Evolutionary conservation across 2,329 filamentous ascomycete genomes (phyloP).

Genomic region (Fusarium robinianum): DNA sequence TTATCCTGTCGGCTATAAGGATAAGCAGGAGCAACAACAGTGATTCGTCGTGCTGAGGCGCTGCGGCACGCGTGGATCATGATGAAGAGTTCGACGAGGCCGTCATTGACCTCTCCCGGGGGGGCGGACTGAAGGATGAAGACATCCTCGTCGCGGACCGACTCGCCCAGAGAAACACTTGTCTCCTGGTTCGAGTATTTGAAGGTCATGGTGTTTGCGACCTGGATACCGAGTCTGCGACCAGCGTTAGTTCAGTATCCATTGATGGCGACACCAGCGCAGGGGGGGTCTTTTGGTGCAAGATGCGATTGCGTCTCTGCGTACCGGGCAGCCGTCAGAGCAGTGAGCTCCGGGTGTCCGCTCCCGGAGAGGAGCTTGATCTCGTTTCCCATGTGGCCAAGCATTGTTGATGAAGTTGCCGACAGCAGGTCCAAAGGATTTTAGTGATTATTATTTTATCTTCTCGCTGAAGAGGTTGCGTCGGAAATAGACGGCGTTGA

Average conservation of each 20-base stretch:
- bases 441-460: too few relatives aligned
- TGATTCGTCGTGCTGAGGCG: slow-evolving; percentile 80
- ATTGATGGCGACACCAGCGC: too few relatives aligned
- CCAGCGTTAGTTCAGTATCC: slow-evolving; percentile 36
- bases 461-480: too few relatives aligned
- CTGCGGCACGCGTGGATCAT: slow-evolving; percentile 91
- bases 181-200: slow-evolving; percentile 89
- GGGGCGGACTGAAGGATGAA: slow-evolving; percentile 96
- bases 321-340: slow-evolving; percentile 51
- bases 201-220: slow-evolving; percentile 78
- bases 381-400: slow-evolving; percentile 56
- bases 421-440: too few relatives aligned
- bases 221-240: slow-evolving; percentile 71
- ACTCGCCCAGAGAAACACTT: slow-evolving; percentile 92
- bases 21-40: slow-evolving; percentile 93
- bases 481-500: too few relatives aligned
- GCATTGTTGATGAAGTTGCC: slow-evolving; percentile 42
- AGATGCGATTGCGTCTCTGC: slow-evolving; percentile 23
- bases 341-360: slow-evolving; percentile 54
- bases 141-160: slow-evolving; percentile 95
- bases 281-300: too few relatives aligned
- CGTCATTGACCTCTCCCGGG: slow-evolving; percentile 96
- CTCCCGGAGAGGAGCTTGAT: slow-evolving; percentile 57
- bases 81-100: slow-evolving; percentile 96
- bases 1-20: slow-evolving; percentile 97